Base-by-base conservation (phyloP, 2,329 filamentous ascomycete species). In the Chrysoporthe puriensis region DNA sequence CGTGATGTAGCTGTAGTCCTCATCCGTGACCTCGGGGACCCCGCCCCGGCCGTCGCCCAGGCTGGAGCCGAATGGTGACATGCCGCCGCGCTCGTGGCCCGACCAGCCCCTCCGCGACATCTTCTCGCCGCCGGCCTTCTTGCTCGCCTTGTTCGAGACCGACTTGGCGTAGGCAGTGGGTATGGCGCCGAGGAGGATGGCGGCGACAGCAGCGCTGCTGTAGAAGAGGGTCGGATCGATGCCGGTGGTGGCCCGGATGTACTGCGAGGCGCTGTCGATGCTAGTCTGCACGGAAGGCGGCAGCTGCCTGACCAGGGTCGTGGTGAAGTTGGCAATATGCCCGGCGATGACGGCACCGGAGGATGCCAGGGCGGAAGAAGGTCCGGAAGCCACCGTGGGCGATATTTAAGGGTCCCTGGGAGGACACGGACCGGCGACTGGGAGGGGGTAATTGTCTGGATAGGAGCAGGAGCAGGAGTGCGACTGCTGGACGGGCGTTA, bases 1-100 rank as follows among this genome's bases (percentile, higher is more conserved):
- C n/a, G 91, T 93, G 75, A 94, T 94, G 81, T 95, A 94, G 76
- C 88, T 90, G 77, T 89, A 95, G 80, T 94, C 91, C 44, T 90
- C 87, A 72, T 93, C 90, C 73, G 88, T 91, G 69, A 94, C 89
- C 71, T 88, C 84, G 43, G 88, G 86, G 11, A 84, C 79, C 54
- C 83, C 81, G 50, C 68, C 69, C 16, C 59, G 61, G 58, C 81
- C 81, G 16, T 75, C 72, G 48, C 80, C 77, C 18, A 80, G 72
- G 68, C 79, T 74, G 44, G 85, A 84, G 67, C 78, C 78, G 73
- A 83, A 87, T n/a, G 85, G 84, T 61, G 85, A 87, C 69, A 86
- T 74, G 68, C 73, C 76, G 42, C 69, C 70, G 67, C 79, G 79
- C 61, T 82, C 81, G 64, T 74, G 76, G 65, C 78, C 75, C 11